Percentiles rank a stretch among this genome's conserved stretches.
Evolutionary conservation across 1,284 basidiomycete species (phyloP).

Genomic region (Fomitopsis betulina): DNA sequence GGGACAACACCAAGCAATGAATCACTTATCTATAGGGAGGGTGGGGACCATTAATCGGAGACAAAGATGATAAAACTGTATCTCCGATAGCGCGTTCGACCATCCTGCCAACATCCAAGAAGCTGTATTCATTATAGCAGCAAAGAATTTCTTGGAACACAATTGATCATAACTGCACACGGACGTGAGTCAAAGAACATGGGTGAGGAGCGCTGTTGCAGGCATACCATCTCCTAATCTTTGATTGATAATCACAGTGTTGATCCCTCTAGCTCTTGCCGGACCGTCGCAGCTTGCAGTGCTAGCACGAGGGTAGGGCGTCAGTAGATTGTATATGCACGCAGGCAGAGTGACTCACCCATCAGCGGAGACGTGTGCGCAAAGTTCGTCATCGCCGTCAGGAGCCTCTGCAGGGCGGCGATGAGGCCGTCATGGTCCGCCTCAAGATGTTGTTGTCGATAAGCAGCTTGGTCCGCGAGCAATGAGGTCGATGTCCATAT

Average conservation of each 20-base stretch:
- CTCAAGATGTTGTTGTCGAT: background rate
- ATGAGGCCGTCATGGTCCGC: slow-evolving; percentile 9
- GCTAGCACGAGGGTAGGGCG: background rate
- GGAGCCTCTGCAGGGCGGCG: slow-evolving; percentile 15
- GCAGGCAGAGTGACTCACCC: slow-evolving; percentile 11
- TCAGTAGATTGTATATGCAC: too few species aligned
- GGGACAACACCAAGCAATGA: too few species aligned
- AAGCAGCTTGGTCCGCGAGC: slow-evolving; percentile 5
- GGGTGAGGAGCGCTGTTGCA: too few species aligned
- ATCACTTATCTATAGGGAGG: background rate
- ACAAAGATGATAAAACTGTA: background rate
- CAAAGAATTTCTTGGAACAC: background rate
- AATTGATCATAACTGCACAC: background rate
- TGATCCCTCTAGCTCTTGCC: slow-evolving; percentile 4
- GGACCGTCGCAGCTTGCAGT: slow-evolving; percentile 2
- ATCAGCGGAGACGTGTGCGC: slow-evolving; percentile 18
- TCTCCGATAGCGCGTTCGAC: background rate
- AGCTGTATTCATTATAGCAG: background rate
- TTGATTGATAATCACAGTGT: background rate
- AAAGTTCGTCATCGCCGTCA: slow-evolving; percentile 20
- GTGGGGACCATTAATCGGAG: background rate
- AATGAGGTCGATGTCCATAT: slow-evolving; percentile 11
- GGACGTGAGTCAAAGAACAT: background rate
- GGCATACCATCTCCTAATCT: background rate
- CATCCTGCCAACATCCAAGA: background rate